Percentiles rank a stretch among this genome's conserved stretches.
These are phyloP conservation scores for Paulownia fortunei DNA, from an alignment of 257 asterid species.

Conservation along the genomic window DNA sequence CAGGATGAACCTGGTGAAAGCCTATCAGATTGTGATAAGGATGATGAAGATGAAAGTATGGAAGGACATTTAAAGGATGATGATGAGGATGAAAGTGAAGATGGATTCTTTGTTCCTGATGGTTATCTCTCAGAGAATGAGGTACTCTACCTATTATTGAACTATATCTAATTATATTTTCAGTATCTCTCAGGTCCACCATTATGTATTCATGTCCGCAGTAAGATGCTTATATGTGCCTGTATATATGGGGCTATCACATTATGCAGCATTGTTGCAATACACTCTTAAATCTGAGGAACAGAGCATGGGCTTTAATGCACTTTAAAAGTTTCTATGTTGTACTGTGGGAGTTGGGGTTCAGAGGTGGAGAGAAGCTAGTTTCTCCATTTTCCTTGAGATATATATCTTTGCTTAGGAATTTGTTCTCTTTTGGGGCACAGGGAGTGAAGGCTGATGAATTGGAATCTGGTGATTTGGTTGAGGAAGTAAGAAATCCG, in stretches of 20 bases:
- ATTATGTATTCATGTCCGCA: not conserved
- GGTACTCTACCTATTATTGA: slow-evolving; percentile 45
- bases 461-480: slow-evolving; percentile 45
- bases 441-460: slow-evolving; percentile 82
- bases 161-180: not conserved
- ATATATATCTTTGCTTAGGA: not conserved
- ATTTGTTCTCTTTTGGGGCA: slow-evolving; percentile 29
- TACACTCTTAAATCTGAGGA: not conserved
- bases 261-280: not conserved
- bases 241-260: not conserved
- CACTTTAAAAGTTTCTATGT: not conserved
- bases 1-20: slow-evolving; percentile 99
- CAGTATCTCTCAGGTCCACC: not conserved
- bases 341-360: not conserved
- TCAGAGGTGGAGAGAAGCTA: not conserved
- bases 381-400: not conserved
- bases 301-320: not conserved
- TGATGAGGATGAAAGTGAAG: slow-evolving; percentile 85
- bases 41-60: slow-evolving; percentile 70
- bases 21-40: slow-evolving; percentile 89
- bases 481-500: slow-evolving; percentile 44
- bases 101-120: slow-evolving; percentile 94
- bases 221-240: not conserved
- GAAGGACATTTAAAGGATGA: slow-evolving; percentile 67
- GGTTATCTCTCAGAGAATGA: slow-evolving; percentile 97